Base-by-base conservation (phyloP, 768 basidiomycete species). In the Lactarius sanguifluus region DNA sequence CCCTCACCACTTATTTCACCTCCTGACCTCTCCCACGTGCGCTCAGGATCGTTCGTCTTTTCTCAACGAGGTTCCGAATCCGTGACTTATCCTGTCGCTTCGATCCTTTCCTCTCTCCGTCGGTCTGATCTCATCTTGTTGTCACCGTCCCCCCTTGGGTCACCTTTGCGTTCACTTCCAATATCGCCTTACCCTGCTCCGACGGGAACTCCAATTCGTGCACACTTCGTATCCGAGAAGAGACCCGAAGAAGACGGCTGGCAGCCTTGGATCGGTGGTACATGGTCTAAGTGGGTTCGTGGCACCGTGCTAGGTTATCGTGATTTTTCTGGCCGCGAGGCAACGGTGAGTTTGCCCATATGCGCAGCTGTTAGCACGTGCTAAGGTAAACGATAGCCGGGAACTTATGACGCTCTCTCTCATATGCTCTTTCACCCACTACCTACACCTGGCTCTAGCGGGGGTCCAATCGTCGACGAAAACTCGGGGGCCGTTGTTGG, bases 381-480 rank as follows among this genome's bases (percentile, higher is more conserved):
- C 32, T 52, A 57, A 43, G 13, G 47, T 57, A 32, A 67, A 20
- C 34, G 40, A 30, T 70, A 87, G 85, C 84, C 86, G 3, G 89
- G 89, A 18, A 87, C 87, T n/a, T 86, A 89, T 72, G 87, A 88
- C 69, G 76, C 83, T 5, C 80, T 90, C 12, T 81, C 83, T 1
- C 83, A 86, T 69, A 73, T 90, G 69, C 72, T 84, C 55, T 82
- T 88, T 72, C 75, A 77, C 41, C 81, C 82, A 2, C 72, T 83
- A 9, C 88, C 88, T 15, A 83, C 84, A 0, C 79, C 82, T 1
- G 89, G 89, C 8, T 88, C 87, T 23, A 89, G 87, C 64, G 89
- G 89, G 5, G 88, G 87, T 1, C 88, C 89, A 0, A 83, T 90
- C 62, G 77, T 90, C 9, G 85, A 87, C 64, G 80, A 81, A 67